Conservation (phyloP, 345 rosid species). For the Salix dunnii region DNA sequence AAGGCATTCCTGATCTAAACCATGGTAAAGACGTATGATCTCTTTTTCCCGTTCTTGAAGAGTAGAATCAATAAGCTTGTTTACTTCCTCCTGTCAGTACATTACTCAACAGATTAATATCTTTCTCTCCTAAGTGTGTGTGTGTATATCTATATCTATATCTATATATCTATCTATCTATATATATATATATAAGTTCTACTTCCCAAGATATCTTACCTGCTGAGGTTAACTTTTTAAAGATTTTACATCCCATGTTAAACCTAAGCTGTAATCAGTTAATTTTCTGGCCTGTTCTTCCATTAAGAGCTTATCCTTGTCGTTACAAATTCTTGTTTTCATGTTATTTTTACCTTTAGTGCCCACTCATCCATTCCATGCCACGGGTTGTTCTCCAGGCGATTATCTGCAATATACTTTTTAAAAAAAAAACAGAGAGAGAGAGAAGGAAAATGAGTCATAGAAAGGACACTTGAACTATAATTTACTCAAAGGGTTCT, state of each 20-base stretch:
- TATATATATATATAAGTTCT: no score
- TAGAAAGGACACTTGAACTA: background rate
- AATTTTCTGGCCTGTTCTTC: background rate
- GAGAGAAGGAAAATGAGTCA: constrained; percentile 11
- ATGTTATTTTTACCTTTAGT: constrained; percentile 59
- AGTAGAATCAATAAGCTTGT: constrained; percentile 51
- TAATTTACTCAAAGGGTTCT: background rate
- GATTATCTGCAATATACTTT: constrained; percentile 78
- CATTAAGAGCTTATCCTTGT: background rate
- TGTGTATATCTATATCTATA: no score
- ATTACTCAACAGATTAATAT: background rate
- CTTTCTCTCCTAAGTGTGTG: background rate
- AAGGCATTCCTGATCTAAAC: constrained; percentile 71
- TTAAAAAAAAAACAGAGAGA: constrained; percentile 6
- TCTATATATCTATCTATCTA: no score
- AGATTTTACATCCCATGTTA: background rate
- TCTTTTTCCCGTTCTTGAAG: constrained; percentile 74
- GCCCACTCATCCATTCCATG: constrained; percentile 73
- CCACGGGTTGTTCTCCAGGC: constrained; percentile 81
- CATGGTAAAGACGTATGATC: constrained; percentile 79
- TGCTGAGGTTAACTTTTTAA: background rate
- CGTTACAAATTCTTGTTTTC: background rate
- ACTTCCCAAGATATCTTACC: background rate
- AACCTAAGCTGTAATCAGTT: background rate
- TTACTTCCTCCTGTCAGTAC: constrained; percentile 76